Base-by-base conservation (phyloP, 2,329 filamentous ascomycete species). In the Colletotrichum euphorbiae region DNA sequence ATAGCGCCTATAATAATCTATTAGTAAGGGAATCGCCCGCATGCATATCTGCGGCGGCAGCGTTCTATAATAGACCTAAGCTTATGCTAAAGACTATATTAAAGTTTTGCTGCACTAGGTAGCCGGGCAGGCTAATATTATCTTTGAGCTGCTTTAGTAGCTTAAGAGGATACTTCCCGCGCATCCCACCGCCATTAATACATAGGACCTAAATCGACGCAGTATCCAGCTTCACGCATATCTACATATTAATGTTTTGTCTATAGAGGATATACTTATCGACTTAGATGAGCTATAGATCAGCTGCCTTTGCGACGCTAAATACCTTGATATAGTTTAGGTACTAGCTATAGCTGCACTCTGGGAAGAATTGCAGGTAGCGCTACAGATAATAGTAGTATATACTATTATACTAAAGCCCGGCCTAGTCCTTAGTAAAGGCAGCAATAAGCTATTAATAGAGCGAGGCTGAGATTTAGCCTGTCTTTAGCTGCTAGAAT, bases 81-180 rank as follows among this genome's bases (percentile, higher is more conserved):
- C 64, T 67, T 2, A 45, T 67, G 7, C 28, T 6, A 3, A 62
- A 67, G 45, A 67, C 12, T 1, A 67, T 28, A 19, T 67, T 19
- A 50, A 67, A 62, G 60, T 50, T 62, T 4, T 62, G 2, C 17
- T 67, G 11, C 13, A 67, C 3, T 1, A 17, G 17, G 13, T 62
- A 12, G 50, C 17, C 7, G 0, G 21, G 64, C 15, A 67, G 46
- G 31, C 65, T 11, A 36, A 76, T 67, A 12, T 45, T 56, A 17
- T 71, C 56, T 71, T 77, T 72, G 3, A 78, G 51, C 21, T 73
- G 52, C 52, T 75, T 61, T 6, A 78, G 67, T 31, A 78, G 75
- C 8, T 71, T 51, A 1, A 78, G 73, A 3, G 62, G 69, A 8
- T 75, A 76, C 6, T 78, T 69, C 2, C 76, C 75, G 8, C 74